Percentiles rank a stretch among this genome's conserved stretches.
phyloP scores from a whole-genome alignment of 2,329 filamentous ascomycete genomes.

The Fusarium pininemorale region DNA sequence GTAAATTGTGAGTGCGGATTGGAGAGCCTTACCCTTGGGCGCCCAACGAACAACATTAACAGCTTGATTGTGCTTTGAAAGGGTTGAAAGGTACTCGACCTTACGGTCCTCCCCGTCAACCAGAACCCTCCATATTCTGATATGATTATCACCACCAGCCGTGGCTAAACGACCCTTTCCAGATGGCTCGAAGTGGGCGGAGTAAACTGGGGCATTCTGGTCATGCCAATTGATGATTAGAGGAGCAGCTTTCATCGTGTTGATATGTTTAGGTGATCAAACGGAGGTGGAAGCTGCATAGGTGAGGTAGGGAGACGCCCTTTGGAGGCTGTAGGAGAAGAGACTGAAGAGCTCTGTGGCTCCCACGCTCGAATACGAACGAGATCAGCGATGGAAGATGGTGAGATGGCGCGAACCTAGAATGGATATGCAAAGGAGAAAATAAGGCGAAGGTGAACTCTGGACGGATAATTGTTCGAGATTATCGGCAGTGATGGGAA shows the following conservation, averaged over 20 bases:
- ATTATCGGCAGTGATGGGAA: constrained; percentile 30
- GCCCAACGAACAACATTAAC: constrained; percentile 98
- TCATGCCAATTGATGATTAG: constrained; percentile 99
- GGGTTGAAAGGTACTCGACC: constrained; percentile 89
- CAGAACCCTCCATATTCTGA: constrained; percentile 94
- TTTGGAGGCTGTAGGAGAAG: constrained; percentile 34
- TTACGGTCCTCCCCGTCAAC: constrained; percentile 84
- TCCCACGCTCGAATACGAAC: constrained; percentile 24
- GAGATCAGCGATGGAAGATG: background rate
- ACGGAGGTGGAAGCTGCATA: constrained; percentile 45
- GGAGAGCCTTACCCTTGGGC: constrained; percentile 75
- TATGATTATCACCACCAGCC: constrained; percentile 94
- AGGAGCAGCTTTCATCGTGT: constrained; percentile 91
- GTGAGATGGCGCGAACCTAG: background rate
- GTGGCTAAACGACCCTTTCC: constrained; percentile 93
- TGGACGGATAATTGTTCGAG: constrained; percentile 22
- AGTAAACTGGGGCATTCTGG: constrained; percentile 96
- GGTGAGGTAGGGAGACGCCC: constrained; percentile 30
- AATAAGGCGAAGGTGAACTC: constrained; percentile 21
- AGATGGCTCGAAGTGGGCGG: constrained; percentile 92
- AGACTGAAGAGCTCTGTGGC: constrained; percentile 26
- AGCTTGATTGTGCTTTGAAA: constrained; percentile 93
- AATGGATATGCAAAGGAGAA: constrained; percentile 2
- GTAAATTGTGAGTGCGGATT: background rate
- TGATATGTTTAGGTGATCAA: constrained; percentile 42